Percentiles rank a stretch among this genome's conserved stretches.
Evolutionary conservation across 2,329 filamentous ascomycete species (phyloP).

Genomic region (Botrytis galanthina): DNA sequence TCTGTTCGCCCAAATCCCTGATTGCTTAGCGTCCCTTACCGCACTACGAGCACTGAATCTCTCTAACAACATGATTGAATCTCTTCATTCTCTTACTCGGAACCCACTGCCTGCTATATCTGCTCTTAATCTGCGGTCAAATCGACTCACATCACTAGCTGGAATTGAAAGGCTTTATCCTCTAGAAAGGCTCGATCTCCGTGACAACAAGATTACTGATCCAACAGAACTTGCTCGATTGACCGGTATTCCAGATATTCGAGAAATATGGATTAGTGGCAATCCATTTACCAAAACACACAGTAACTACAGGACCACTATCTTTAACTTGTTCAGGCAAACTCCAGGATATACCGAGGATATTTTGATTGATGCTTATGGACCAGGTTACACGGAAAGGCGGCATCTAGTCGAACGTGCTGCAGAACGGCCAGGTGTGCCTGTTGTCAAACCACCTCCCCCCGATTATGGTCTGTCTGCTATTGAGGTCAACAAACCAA

Average conservation of each 20-base stretch:
- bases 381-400: conserved; percentile 80
- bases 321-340: conserved; percentile 93
- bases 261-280: conserved; percentile 86
- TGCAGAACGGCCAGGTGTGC: conserved; percentile 71
- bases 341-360: conserved; percentile 90
- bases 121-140: conserved; percentile 85
- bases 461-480: conserved; percentile 58
- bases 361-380: conserved; percentile 79
- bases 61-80: conserved; percentile 97
- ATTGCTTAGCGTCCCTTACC: conserved; percentile 81
- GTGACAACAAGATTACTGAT: conserved; percentile 89
- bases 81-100: conserved; percentile 79
- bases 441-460: conserved; percentile 69
- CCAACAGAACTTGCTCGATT: conserved; percentile 86
- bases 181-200: conserved; percentile 82
- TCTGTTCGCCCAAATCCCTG: conserved; percentile 89
- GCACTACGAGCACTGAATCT: conserved; percentile 90
- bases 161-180: conserved; percentile 87
- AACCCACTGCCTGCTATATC: conserved; percentile 91
- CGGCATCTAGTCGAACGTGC: conserved; percentile 80
- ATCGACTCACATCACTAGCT: conserved; percentile 81
- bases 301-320: conserved; percentile 77
- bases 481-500: conserved; percentile 66
- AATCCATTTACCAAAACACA: conserved; percentile 92
- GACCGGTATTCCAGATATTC: conserved; percentile 86